Conservation (phyloP, 805 yeast genomes). For the Scheffersomyces amazonensis region DNA sequence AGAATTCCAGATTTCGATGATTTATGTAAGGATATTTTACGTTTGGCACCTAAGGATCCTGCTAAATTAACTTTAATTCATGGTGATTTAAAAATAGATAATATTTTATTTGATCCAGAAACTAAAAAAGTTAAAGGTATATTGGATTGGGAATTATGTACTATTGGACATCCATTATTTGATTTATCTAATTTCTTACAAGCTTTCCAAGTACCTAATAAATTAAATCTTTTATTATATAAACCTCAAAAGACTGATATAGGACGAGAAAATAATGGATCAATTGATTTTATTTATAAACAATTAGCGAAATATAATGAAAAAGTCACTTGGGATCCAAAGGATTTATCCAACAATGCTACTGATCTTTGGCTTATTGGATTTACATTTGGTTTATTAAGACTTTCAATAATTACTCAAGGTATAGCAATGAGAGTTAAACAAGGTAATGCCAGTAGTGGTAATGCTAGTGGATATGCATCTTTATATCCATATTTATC, state of each 20-base stretch:
- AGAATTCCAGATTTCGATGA: slow-evolving; percentile 46
- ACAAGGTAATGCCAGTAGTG: slow-evolving; percentile 53
- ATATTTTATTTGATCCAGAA: slow-evolving; percentile 58
- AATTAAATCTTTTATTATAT: slow-evolving; percentile 28
- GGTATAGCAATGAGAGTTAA: slow-evolving; percentile 58
- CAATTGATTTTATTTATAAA: slow-evolving; percentile 15
- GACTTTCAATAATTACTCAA: slow-evolving; percentile 57
- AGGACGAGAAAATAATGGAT: slow-evolving; percentile 30
- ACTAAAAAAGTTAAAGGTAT: slow-evolving; percentile 50
- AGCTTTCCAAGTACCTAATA: slow-evolving; percentile 46
- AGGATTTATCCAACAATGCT: slow-evolving; percentile 41
- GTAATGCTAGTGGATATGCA: slow-evolving; percentile 43
- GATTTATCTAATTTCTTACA: slow-evolving; percentile 59
- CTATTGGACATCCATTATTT: slow-evolving; percentile 62
- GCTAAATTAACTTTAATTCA: slow-evolving; percentile 47
- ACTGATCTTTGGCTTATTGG: slow-evolving; percentile 49
- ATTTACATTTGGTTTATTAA: slow-evolving; percentile 51
- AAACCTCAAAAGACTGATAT: slow-evolving; percentile 24
- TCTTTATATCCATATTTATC: slow-evolving; percentile 30
- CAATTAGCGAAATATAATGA: slow-evolving; percentile 25
- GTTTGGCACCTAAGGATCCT: slow-evolving; percentile 48
- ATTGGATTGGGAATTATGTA: slow-evolving; percentile 65
- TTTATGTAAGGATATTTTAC: slow-evolving; percentile 40
- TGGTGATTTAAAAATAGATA: slow-evolving; percentile 65
- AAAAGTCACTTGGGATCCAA: slow-evolving; percentile 25